Conservation (phyloP, 208 protist genomes). For the Acanthamoeba healyi region DNA sequence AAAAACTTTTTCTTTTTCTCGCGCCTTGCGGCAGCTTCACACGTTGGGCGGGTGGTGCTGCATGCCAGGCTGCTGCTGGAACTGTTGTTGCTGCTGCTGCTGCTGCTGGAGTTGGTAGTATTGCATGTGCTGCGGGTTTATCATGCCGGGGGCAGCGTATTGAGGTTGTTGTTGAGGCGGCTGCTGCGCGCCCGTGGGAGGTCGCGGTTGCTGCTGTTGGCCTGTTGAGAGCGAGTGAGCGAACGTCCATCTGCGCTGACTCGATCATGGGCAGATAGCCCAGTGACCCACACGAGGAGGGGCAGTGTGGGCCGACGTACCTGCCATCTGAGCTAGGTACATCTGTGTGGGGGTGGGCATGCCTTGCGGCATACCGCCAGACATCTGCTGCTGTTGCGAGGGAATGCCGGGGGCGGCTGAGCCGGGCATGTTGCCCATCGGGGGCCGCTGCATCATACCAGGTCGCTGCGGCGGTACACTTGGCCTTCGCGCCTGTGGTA, state of each 20-base stretch:
- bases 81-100: neutral
- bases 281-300: neutral
- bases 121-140: conserved; percentile 50
- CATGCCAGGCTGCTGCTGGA: neutral
- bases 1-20: no score
- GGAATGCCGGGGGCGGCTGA: neutral
- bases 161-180: neutral
- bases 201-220: neutral
- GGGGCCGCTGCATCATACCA: neutral
- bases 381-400: neutral
- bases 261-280: no score
- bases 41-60: neutral
- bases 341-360: neutral
- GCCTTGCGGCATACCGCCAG: neutral
- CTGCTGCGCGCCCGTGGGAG: neutral
- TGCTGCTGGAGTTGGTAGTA: conserved; percentile 40
- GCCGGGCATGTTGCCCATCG: conserved; percentile 22
- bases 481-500: neutral
- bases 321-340: neutral
- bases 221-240: no score
- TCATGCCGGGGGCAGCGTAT: neutral
- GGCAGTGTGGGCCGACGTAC: neutral
- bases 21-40: no score
- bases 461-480: conserved; percentile 5
- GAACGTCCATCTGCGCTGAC: no score